These are phyloP conservation scores for Phialophora tarda DNA, from an alignment of 2,329 filamentous ascomycete species.

Conservation along the genomic window DNA sequence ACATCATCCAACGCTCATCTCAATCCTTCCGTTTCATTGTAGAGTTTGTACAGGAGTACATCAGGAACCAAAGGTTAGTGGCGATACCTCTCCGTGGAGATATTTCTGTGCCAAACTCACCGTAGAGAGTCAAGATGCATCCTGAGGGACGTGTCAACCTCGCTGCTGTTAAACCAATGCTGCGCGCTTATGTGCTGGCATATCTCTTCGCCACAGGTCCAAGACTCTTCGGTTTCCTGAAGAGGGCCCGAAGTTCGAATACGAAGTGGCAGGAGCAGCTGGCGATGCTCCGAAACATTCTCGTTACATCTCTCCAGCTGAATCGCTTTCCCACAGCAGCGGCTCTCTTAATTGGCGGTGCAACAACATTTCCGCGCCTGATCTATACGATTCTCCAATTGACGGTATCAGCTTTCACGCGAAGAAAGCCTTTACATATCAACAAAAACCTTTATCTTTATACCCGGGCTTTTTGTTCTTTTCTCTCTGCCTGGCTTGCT, in stretches of 20 bases:
- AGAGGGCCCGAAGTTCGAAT: constrained; percentile 44
- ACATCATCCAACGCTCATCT: not conserved
- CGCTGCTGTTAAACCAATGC: constrained; percentile 39
- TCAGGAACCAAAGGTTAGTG: not conserved
- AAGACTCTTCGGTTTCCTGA: constrained; percentile 50
- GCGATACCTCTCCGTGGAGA: not conserved
- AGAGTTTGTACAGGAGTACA: not conserved
- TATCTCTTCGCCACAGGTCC: constrained; percentile 57
- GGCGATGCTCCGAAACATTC: constrained; percentile 39
- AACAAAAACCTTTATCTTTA: not conserved
- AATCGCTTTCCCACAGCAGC: constrained; percentile 47
- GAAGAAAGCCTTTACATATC: not conserved
- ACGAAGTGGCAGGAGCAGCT: constrained; percentile 45
- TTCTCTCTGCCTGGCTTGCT: constrained; percentile 57
- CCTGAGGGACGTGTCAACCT: constrained; percentile 12
- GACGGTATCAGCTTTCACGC: constrained; percentile 34
- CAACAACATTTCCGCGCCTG: constrained; percentile 52
- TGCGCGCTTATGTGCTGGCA: constrained; percentile 56
- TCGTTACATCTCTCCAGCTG: constrained; percentile 36
- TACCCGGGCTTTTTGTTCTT: constrained; percentile 51
- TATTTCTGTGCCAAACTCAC: not conserved
- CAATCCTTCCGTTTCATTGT: not conserved
- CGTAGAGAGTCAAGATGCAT: constrained; percentile 10
- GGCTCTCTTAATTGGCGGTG: constrained; percentile 58
- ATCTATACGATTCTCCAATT: constrained; percentile 41